Evolutionary conservation across 1,284 basidiomycete genomes (phyloP), one percentile per base, ranked within the genome.

Genomic region (Ustilago lituana): DNA sequence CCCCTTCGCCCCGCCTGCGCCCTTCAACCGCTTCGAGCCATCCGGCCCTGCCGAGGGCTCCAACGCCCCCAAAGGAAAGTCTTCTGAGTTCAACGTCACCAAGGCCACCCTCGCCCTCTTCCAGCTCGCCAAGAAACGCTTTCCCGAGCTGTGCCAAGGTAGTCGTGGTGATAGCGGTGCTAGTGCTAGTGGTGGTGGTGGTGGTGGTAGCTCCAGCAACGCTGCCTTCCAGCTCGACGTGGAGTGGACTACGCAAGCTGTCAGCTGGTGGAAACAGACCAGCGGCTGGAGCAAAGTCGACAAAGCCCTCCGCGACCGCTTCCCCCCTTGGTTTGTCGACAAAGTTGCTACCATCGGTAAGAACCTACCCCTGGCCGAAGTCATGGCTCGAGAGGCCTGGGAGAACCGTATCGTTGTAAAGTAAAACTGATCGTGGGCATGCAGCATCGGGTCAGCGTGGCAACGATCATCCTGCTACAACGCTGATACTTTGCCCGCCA

Each of bases 201-300:
- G n/a, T n/a, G n/a, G n/a, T n/a, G n/a, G n/a, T n/a, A n/a, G n/a
- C n/a, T n/a, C n/a, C n/a, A n/a, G n/a, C n/a, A n/a, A n/a, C n/a
- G n/a, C n/a, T n/a, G n/a, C n/a, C n/a, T n/a, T n/a, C n/a, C n/a
- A n/a, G n/a, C n/a, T n/a, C n/a, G n/a, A n/a, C n/a, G n/a, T n/a
- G n/a, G n/a, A n/a, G n/a, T n/a, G n/a, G n/a, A n/a, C n/a, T n/a
- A n/a, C n/a, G n/a, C n/a, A n/a, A n/a, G n/a, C n/a, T n/a, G n/a
- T n/a, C n/a, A n/a, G n/a, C 31, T 51, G 49, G 39, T 51, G 49
- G 37, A 6, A 51, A n/a, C 22, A 32, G 15, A 51, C 49, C n/a
- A 37, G 47, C 22, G 29, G 47, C 22, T 36, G 20, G 6, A 1
- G 29, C 12, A 14, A 15, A 14, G 20, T 50, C 29, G 22, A 32